Base-by-base conservation (phyloP, 164 flowering plant genomes). In the Aristolochia fimbriata region DNA sequence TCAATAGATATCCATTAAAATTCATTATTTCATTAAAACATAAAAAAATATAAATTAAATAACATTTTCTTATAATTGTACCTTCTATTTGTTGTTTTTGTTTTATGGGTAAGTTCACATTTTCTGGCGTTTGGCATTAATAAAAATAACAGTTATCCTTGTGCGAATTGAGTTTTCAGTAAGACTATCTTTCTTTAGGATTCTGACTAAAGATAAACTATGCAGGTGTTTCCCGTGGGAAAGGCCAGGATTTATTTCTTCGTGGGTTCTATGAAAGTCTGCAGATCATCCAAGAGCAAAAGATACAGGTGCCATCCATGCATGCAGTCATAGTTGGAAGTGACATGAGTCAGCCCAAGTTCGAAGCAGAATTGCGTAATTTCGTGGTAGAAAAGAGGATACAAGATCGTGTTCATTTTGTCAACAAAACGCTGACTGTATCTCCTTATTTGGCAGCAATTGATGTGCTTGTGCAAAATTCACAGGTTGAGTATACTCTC, bases 141-240 rank as follows among this genome's bases (percentile, higher is more conserved):
- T 37, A 10, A 37, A 37, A 37, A 37, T 6, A 10, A 37, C 43
- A 37, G 12, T 37, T 7, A 31, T 37, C 43, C 43, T 37, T 37
- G 12, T 37, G 43, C 43, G 9, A 37, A 37, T 37, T 6, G 43
- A 37, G 43, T 37, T 37, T 37, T 10, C 4, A 3, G 43, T 37
- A 37, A 37, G 43, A 37, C 9, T 37, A 1, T 37, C 43, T 37
- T 37, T 37, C 43, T 17, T 49, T 15, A 27, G 24, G 22, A 7
- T 61, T 51, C 62, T 70, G 47, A 43, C 15, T 47, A 37, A 23
- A 24, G 31, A 21, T 33, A 58, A 27, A 57, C 59, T 45, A 4
- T 77, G 70, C 78, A 90, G 99, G 99, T 81, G 99, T 93, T 72
- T 90, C 99, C 51, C 99, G 97, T 46, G 99, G 99, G 52, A 93